Percentiles rank a stretch among this genome's conserved stretches.
Evolutionary conservation across 164 flowering plant genomes (phyloP).

Genomic region (Akebia trifoliata): DNA sequence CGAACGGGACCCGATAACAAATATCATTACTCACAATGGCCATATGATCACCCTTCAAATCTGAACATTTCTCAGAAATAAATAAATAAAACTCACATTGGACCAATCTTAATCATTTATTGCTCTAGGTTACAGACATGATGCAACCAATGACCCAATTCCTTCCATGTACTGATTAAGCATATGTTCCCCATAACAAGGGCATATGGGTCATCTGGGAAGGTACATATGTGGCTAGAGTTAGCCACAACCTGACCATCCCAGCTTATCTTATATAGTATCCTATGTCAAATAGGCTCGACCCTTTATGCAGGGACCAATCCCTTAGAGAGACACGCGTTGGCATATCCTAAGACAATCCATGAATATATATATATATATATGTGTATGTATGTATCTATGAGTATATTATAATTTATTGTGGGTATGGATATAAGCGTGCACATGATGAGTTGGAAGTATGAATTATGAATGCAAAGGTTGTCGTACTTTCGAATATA

Average conservation of each 20-base stretch:
- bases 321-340: conserved; percentile 6
- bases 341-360: no score
- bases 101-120: neutral
- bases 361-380: conserved; percentile 2
- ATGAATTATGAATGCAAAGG: neutral
- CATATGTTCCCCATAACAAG: conserved; percentile 30
- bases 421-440: neutral
- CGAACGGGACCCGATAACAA: no score
- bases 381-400: no score
- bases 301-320: conserved; percentile 16
- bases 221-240: conserved; percentile 19
- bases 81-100: neutral
- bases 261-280: neutral
- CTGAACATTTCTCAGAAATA: no score
- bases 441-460: neutral
- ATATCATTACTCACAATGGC: no score
- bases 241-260: conserved; percentile 1
- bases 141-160: conserved; percentile 11
- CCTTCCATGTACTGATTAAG: conserved; percentile 10
- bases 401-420: no score
- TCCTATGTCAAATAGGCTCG: conserved; percentile 9
- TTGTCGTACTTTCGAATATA: neutral
- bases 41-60: no score
- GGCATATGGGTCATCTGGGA: conserved; percentile 44
- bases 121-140: neutral